A percentile compares a stretch with the other conserved stretches of the same genome.
Evolutionary conservation across 352 stramenopile genomes (phyloP).

Genomic region (Globisporangium apiculatum): DNA sequence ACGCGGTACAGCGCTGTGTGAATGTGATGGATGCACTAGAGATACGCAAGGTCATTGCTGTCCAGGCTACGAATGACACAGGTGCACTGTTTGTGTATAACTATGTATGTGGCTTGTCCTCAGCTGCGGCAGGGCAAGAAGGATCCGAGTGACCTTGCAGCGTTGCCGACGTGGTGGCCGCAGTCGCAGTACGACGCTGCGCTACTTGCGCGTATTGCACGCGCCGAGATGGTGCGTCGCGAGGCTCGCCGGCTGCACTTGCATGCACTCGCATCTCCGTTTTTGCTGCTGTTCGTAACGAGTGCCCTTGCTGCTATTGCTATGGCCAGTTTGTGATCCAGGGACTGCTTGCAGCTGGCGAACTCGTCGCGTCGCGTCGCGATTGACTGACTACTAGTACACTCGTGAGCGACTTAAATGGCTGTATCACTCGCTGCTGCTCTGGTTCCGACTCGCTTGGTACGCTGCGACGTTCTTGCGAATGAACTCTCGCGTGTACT

Average conservation of each 20-base stretch:
- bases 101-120: neutral
- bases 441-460: slow-evolving; percentile 22
- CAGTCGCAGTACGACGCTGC: slow-evolving; percentile 28
- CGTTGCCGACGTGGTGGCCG: slow-evolving; percentile 51
- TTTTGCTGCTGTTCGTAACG: neutral
- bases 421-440: neutral
- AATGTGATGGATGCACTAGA: too few species aligned
- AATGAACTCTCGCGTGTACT: slow-evolving; percentile 66
- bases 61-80: too few species aligned
- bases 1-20: slow-evolving; percentile 15
- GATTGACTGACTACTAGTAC: neutral
- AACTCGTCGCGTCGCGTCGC: neutral
- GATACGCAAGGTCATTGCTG: too few species aligned
- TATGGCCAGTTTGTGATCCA: slow-evolving; percentile 10
- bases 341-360: slow-evolving; percentile 6
- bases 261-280: neutral
- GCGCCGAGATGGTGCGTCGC: slow-evolving; percentile 28
- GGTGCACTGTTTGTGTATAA: too few species aligned
- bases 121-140: neutral
- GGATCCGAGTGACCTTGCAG: slow-evolving; percentile 5
- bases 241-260: neutral
- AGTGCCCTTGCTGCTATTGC: too few species aligned
- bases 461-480: slow-evolving; percentile 40
- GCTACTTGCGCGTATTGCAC: slow-evolving; percentile 28
- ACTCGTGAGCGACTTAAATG: neutral